Evolutionary conservation across 169 alveolate genomes (phyloP).

Genomic region (Cyclospora cayetanensis): DNA sequence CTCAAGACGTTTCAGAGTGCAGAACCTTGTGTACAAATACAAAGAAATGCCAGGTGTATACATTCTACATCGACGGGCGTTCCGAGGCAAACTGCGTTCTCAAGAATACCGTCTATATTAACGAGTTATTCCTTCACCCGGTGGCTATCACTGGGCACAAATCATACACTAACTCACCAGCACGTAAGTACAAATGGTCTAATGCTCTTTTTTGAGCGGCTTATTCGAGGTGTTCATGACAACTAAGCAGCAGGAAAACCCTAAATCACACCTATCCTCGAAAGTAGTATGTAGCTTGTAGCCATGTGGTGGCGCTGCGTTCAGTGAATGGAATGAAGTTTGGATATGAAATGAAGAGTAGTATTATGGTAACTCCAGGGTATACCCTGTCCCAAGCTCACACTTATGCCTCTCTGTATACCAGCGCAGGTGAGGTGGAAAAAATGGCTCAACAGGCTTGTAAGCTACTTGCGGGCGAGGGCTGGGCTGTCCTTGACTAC

Average conservation of each 20-base stretch:
- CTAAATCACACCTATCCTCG: too few relatives aligned
- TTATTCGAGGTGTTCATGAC: too few relatives aligned
- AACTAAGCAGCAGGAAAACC: too few relatives aligned
- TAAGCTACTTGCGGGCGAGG: background rate
- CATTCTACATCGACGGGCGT: slow-evolving; percentile 52
- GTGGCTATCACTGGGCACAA: slow-evolving; percentile 23
- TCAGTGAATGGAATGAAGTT: slow-evolving; percentile 55
- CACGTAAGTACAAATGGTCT: background rate
- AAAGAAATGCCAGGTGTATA: background rate
- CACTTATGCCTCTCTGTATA: too few relatives aligned
- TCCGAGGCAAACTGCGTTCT: slow-evolving; percentile 55
- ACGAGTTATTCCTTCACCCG: background rate
- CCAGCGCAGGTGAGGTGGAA: too few relatives aligned
- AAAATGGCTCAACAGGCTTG: background rate
- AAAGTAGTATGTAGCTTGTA: too few relatives aligned
- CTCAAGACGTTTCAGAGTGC: background rate
- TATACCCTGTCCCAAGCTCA: too few relatives aligned
- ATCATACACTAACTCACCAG: background rate
- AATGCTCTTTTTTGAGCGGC: background rate
- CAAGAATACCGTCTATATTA: background rate
- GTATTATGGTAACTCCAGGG: background rate
- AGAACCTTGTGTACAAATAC: slow-evolving; percentile 24
- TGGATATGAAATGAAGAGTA: slow-evolving; percentile 42
- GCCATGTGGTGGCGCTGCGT: too few relatives aligned
- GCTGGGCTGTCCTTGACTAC: slow-evolving; percentile 49